Percentiles rank a stretch among this genome's conserved stretches.
These are phyloP conservation scores for Tetragonia tetragonoides DNA, from an alignment of 148 eudicot species.

Conservation along the genomic window DNA sequence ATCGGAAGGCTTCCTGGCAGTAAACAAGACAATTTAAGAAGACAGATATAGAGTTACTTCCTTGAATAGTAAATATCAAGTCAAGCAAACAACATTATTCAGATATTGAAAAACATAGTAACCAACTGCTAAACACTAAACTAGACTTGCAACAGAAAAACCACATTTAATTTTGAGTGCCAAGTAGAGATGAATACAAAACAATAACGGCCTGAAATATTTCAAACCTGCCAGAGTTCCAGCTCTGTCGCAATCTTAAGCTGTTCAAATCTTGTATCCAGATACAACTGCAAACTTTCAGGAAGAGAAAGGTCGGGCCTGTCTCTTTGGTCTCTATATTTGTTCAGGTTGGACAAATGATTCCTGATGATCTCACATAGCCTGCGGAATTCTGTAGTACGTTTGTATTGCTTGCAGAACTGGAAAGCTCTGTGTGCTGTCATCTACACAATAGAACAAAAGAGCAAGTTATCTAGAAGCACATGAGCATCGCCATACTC, in stretches of 20 bases:
- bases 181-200: not conserved
- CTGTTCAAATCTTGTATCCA: constrained; percentile 89
- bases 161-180: too few species aligned
- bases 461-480: not conserved
- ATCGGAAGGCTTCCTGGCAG: constrained; percentile 84
- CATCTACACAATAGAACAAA: constrained; percentile 48
- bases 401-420: constrained; percentile 97
- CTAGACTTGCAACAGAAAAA: too few species aligned
- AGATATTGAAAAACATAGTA: too few species aligned
- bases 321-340: constrained; percentile 91
- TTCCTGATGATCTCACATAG: constrained; percentile 91
- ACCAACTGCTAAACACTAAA: too few species aligned
- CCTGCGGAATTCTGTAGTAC: constrained; percentile 90
- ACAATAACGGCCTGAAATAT: not conserved
- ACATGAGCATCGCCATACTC: too few species aligned
- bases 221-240: constrained; percentile 92
- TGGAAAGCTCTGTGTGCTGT: constrained; percentile 98
- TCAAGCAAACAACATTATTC: not conserved
- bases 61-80: not conserved
- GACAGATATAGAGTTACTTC: not conserved
- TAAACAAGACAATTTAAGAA: not conserved
- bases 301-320: constrained; percentile 86
- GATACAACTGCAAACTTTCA: constrained; percentile 88
- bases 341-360: constrained; percentile 85
- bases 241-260: constrained; percentile 95